These are phyloP conservation scores for Polygonum maritimum DNA, from an alignment of 148 eudicot species.

Conservation along the genomic window DNA sequence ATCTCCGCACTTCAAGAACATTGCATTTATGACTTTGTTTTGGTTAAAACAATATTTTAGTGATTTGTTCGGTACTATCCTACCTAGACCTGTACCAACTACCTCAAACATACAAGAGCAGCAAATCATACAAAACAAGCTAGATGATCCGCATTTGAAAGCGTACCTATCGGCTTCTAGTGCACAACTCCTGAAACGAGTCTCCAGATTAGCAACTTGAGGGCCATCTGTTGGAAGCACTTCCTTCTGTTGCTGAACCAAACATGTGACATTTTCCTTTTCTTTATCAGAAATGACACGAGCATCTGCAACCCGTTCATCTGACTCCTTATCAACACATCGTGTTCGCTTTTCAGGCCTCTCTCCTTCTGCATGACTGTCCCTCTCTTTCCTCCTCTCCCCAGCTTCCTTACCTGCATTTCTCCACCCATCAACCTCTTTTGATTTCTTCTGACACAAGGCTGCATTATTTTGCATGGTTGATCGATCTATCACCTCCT, in stretches of 20 bases:
- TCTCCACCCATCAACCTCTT: conserved; percentile 59
- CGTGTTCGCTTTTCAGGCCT: conserved; percentile 75
- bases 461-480: conserved; percentile 36
- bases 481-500: conserved; percentile 42
- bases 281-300: conserved; percentile 64
- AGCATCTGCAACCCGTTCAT: conserved; percentile 52
- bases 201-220: conserved; percentile 60
- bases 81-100: conserved; percentile 41
- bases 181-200: conserved; percentile 52
- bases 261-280: conserved; percentile 57
- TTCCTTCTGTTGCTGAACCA: conserved; percentile 83
- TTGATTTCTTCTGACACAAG: conserved; percentile 59
- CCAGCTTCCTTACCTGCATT: conserved; percentile 55
- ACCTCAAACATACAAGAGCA: neutral
- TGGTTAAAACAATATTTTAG: neutral
- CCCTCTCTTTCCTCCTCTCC: conserved; percentile 82
- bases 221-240: conserved; percentile 88
- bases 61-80: conserved; percentile 35
- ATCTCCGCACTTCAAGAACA: neutral
- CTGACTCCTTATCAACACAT: conserved; percentile 60
- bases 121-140: neutral
- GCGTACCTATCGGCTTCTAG: conserved; percentile 81
- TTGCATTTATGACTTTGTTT: neutral
- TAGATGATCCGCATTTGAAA: neutral
- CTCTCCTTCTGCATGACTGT: conserved; percentile 65